Evolutionary conservation across 805 yeast species (phyloP).

Genomic region (Lipomyces kockii): DNA sequence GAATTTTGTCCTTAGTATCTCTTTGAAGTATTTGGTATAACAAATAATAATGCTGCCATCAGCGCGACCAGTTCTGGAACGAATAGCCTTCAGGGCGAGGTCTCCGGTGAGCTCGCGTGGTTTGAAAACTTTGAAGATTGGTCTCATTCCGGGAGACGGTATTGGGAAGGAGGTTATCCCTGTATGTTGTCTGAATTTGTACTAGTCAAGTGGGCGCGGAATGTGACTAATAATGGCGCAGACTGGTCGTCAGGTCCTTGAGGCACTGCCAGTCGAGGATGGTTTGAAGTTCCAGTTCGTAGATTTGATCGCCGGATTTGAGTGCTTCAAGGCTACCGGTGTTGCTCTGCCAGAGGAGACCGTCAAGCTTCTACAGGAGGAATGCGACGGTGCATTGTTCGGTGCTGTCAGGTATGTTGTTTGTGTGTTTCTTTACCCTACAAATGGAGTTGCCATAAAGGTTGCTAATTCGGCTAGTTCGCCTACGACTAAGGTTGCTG

Average conservation of each 20-base stretch:
- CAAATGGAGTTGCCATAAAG: neutral
- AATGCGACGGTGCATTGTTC: conserved; percentile 96
- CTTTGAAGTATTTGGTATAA: neutral
- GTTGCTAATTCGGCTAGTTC: conserved; percentile 50
- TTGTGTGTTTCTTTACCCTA: conserved; percentile 42
- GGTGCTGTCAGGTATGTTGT: conserved; percentile 76
- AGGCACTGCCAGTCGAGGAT: conserved; percentile 74
- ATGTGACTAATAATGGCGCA: conserved; percentile 3
- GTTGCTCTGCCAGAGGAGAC: conserved; percentile 94
- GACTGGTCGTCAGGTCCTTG: conserved; percentile 83
- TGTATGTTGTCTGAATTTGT: conserved; percentile 45
- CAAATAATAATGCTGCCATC: neutral
- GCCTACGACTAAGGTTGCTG: conserved; percentile 90
- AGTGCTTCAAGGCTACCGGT: conserved; percentile 91
- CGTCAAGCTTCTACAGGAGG: conserved; percentile 70
- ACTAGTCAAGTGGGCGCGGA: neutral
- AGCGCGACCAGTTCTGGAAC: conserved; percentile 11
- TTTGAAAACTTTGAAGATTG: conserved; percentile 42
- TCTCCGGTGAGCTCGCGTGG: conserved; percentile 14
- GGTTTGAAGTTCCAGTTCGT: conserved; percentile 85
- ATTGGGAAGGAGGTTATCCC: conserved; percentile 98
- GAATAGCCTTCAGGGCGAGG: neutral
- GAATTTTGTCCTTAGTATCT: neutral
- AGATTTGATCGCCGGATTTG: conserved; percentile 91
- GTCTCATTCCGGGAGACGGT: conserved; percentile 97